phyloP scores from a whole-genome alignment of 2,329 filamentous ascomycete species.

The Shiraia sp. region DNA sequence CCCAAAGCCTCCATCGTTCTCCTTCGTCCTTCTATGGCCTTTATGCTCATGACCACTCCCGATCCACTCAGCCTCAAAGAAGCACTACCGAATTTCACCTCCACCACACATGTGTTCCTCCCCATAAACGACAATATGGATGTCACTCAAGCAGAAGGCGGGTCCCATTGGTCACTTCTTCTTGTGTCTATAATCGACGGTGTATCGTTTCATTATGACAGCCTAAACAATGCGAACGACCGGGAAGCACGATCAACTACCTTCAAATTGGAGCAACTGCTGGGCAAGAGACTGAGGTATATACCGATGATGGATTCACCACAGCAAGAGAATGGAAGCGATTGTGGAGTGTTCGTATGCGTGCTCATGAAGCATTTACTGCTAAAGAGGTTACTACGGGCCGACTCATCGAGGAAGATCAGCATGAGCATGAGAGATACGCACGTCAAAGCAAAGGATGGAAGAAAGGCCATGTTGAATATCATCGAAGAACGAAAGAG shows the following conservation, averaged over 20 bases:
- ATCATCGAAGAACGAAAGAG: conserved; percentile 86
- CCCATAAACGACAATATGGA: conserved; percentile 89
- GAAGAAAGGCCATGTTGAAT: conserved; percentile 86
- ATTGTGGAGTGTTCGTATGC: conserved; percentile 96
- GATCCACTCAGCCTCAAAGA: conserved; percentile 61
- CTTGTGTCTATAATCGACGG: conserved; percentile 87
- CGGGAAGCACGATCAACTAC: conserved; percentile 72
- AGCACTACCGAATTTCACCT: conserved; percentile 78
- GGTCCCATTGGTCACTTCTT: conserved; percentile 92
- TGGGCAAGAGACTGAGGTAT: conserved; percentile 71
- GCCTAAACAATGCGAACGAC: conserved; percentile 74
- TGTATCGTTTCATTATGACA: conserved; percentile 96
- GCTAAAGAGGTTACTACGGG: conserved; percentile 77
- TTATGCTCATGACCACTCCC: conserved; percentile 78
- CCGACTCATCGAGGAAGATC: conserved; percentile 81
- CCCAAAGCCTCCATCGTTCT: conserved; percentile 86
- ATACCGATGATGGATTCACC: conserved; percentile 83
- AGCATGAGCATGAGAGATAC: conserved; percentile 92
- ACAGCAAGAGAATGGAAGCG: conserved; percentile 87
- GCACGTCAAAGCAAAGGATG: conserved; percentile 76
- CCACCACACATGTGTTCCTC: conserved; percentile 89
- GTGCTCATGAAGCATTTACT: conserved; percentile 94
- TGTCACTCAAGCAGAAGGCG: conserved; percentile 82
- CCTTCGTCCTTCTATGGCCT: conserved; percentile 89
- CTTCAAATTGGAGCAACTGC: conserved; percentile 68